phyloP scores from a whole-genome alignment of 2,329 filamentous ascomycete species.

The Fusarium setosum region DNA sequence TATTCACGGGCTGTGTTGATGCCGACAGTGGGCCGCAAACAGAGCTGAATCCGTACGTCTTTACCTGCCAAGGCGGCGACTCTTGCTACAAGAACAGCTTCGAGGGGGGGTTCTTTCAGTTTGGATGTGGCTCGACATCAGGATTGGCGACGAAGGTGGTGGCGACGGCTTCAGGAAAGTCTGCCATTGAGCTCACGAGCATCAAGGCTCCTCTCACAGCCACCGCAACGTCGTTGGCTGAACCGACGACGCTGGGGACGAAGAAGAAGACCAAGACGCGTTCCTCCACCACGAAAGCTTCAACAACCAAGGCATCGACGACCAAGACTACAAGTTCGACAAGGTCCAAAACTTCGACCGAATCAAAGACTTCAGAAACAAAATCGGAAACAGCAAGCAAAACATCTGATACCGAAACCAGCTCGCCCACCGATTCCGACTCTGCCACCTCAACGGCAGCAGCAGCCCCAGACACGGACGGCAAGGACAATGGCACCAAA shows the following conservation, averaged over 20 bases:
- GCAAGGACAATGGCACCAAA: slow-evolving; percentile 44
- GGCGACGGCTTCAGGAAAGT: slow-evolving; percentile 57
- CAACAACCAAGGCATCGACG: slow-evolving; percentile 13
- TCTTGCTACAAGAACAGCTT: slow-evolving; percentile 68
- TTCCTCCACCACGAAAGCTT: slow-evolving; percentile 12
- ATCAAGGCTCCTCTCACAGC: slow-evolving; percentile 56
- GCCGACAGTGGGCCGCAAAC: slow-evolving; percentile 60
- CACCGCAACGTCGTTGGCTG: slow-evolving; percentile 50
- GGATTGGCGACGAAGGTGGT: slow-evolving; percentile 61
- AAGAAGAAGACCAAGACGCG: slow-evolving; percentile 24
- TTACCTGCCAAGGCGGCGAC: slow-evolving; percentile 61
- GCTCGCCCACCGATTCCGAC: slow-evolving; percentile 31
- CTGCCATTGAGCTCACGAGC: slow-evolving; percentile 48
- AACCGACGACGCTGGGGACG: slow-evolving; percentile 55
- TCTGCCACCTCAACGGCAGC: slow-evolving; percentile 34
- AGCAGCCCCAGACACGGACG: slow-evolving; percentile 44
- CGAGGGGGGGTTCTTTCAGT: slow-evolving; percentile 67
- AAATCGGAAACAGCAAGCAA: slow-evolving; percentile 20
- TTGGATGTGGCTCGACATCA: slow-evolving; percentile 64
- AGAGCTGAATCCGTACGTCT: slow-evolving; percentile 66
- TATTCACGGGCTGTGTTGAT: slow-evolving; percentile 70
- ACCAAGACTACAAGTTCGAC: slow-evolving; percentile 24
- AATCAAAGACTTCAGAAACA: slow-evolving; percentile 23
- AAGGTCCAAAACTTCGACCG: slow-evolving; percentile 10
- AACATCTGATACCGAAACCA: slow-evolving; percentile 33